Evolutionary conservation across 495 filamentous ascomycete genomes (phyloP).

Genomic region (Lasiosphaeria ovina): DNA sequence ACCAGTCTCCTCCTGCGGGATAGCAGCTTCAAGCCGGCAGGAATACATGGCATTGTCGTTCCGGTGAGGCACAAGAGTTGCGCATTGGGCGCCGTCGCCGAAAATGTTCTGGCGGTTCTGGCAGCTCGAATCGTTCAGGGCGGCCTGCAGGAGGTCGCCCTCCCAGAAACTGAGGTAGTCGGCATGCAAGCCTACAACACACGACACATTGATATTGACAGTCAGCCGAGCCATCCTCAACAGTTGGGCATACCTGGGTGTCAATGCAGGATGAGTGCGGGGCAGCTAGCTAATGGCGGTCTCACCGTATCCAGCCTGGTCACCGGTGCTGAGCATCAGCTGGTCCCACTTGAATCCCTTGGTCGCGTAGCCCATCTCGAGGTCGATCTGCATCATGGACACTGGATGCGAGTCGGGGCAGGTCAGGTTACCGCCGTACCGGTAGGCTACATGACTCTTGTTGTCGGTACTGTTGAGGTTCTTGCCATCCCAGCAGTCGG

Average conservation of each 20-base stretch:
- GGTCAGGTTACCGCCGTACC: neutral
- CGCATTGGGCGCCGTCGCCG: constrained; percentile 4
- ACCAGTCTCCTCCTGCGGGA: constrained; percentile 10
- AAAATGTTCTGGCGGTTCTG: constrained; percentile 11
- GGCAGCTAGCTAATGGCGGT: neutral
- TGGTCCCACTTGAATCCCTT: constrained; percentile 9
- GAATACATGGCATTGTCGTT: constrained; percentile 8
- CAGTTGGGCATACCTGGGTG: neutral
- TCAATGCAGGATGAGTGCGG: neutral
- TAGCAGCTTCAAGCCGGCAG: constrained; percentile 3
- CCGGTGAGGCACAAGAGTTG: constrained; percentile 5
- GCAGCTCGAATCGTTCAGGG: constrained; percentile 10
- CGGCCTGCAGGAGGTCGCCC: constrained; percentile 4
- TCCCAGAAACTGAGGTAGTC: constrained; percentile 15
- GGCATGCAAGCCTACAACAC: constrained; percentile 2
- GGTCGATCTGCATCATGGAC: constrained; percentile 8
- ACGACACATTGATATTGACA: neutral
- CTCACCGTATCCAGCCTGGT: constrained; percentile 10
- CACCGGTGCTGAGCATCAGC: constrained; percentile 12
- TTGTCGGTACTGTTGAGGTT: neutral
- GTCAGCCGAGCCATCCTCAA: too few relatives aligned
- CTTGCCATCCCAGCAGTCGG: constrained; percentile 13
- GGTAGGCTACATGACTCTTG: constrained; percentile 11
- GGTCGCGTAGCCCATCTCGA: constrained; percentile 11
- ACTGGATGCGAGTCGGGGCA: constrained; percentile 9